These are phyloP conservation scores for Emmonsiellopsis sp. DNA, from an alignment of 2,329 filamentous ascomycete genomes.

Conservation along the genomic window DNA sequence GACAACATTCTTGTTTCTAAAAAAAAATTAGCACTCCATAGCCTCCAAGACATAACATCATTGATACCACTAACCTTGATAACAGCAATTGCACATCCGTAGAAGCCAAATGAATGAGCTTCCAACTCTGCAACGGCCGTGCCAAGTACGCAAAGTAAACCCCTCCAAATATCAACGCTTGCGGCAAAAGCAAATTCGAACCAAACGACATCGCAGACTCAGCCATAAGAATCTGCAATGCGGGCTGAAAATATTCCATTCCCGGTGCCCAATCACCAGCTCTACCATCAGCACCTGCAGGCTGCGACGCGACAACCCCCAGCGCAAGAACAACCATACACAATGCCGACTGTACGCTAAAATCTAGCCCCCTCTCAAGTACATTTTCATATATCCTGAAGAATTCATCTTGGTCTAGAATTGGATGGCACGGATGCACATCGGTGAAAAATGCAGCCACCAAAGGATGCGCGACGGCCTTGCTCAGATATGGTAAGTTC, in stretches of 20 bases:
- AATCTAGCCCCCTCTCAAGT: conserved; percentile 13
- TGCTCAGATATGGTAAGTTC: neutral
- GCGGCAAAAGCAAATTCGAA: conserved; percentile 17
- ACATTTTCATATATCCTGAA: conserved; percentile 15
- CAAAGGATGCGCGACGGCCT: conserved; percentile 15
- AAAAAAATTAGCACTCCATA: neutral
- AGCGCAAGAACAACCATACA: conserved; percentile 24
- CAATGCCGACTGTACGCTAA: conserved; percentile 18
- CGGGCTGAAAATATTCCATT: conserved; percentile 23
- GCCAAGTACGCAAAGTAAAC: conserved; percentile 26
- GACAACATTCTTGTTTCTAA: conserved; percentile 8
- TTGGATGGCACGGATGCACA: conserved; percentile 19
- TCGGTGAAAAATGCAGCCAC: conserved; percentile 17
- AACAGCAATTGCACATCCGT: conserved; percentile 22
- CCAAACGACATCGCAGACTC: conserved; percentile 23
- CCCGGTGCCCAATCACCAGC: conserved; percentile 16
- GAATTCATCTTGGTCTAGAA: conserved; percentile 20
- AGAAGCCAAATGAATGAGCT: conserved; percentile 23
- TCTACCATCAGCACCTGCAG: conserved; percentile 10
- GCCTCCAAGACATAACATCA: no score
- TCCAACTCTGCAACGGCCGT: conserved; percentile 25
- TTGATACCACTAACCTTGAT: conserved; percentile 8
- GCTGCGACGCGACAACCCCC: conserved; percentile 15
- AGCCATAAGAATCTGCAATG: conserved; percentile 19
- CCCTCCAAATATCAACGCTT: conserved; percentile 23